Evolutionary conservation across 2,329 filamentous ascomycete species (phyloP).

Genomic region (Fusarium ambrosium): DNA sequence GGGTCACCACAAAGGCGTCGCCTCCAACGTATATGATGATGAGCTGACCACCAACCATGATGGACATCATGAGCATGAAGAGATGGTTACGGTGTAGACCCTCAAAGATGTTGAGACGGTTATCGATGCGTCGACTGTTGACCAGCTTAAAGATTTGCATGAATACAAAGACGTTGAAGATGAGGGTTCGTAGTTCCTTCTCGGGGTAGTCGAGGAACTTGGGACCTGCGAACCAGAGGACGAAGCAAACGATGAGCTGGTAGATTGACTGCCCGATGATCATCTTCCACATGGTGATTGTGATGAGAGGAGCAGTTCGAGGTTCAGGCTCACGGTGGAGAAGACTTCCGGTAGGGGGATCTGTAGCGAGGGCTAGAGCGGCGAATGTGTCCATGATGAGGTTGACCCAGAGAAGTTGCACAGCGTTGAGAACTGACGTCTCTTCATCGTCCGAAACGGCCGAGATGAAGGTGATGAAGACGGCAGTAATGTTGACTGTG

Average conservation of each 20-base stretch:
- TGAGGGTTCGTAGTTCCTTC: constrained; percentile 64
- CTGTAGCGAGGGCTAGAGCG: constrained; percentile 73
- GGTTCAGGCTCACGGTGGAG: constrained; percentile 65
- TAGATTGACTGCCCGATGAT: constrained; percentile 72
- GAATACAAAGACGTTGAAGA: constrained; percentile 80
- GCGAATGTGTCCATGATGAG: constrained; percentile 79
- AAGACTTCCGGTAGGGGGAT: constrained; percentile 70
- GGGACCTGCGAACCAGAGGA: constrained; percentile 71
- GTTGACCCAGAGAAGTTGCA: constrained; percentile 78
- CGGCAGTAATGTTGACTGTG: constrained; percentile 78
- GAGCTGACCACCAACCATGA: constrained; percentile 47
- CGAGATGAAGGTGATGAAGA: constrained; percentile 73
- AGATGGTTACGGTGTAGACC: constrained; percentile 58
- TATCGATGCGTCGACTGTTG: constrained; percentile 79
- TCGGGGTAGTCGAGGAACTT: constrained; percentile 64
- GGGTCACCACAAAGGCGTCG: constrained; percentile 76
- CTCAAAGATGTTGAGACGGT: constrained; percentile 90
- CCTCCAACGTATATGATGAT: constrained; percentile 56
- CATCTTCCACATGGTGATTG: constrained; percentile 77
- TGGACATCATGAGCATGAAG: constrained; percentile 47
- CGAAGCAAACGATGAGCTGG: constrained; percentile 69
- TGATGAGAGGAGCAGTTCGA: constrained; percentile 81
- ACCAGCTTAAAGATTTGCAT: constrained; percentile 80
- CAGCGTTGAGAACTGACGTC: constrained; percentile 74
- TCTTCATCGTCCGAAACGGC: constrained; percentile 66